phyloP scores from a whole-genome alignment of 208 protist genomes.

The Wallacemonas rigidus region DNA sequence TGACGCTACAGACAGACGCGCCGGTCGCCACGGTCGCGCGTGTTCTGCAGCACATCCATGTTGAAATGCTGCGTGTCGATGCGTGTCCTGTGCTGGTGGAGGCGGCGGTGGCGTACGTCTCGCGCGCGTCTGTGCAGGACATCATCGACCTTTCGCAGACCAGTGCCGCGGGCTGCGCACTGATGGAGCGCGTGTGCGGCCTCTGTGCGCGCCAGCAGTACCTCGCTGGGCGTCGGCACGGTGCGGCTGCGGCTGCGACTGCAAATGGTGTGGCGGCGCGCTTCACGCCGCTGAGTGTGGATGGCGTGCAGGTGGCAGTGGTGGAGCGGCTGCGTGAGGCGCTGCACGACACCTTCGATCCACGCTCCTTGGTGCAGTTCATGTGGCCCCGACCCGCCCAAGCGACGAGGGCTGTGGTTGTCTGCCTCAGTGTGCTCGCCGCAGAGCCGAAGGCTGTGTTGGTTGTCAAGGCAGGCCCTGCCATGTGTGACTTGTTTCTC shows the following conservation, averaged over 20 bases:
- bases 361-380: constrained; percentile 26
- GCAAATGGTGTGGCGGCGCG: neutral
- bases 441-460: constrained; percentile 12
- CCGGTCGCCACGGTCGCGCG: constrained; percentile 16
- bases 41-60: constrained; percentile 13
- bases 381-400: constrained; percentile 24
- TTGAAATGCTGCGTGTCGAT: constrained; percentile 10
- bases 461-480: constrained; percentile 24
- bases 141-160: neutral
- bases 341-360: constrained; percentile 20
- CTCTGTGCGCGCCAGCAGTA: constrained; percentile 15
- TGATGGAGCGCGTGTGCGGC: constrained; percentile 21
- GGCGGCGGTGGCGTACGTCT: neutral
- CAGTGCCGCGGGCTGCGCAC: constrained; percentile 16
- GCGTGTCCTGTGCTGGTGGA: constrained; percentile 8
- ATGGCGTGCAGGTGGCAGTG: neutral
- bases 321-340: constrained; percentile 35
- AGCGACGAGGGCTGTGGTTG: constrained; percentile 2
- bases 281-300: constrained; percentile 6
- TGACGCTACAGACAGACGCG: constrained; percentile 15
- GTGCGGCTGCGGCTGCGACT: too few relatives aligned
- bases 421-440: constrained; percentile 26
- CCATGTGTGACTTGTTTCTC: constrained; percentile 24
- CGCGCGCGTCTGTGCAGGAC: neutral
- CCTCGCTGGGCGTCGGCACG: neutral